Evolutionary conservation across 768 basidiomycete species (phyloP), one percentile per base, ranked within the genome.

Genomic region (Mycena vulgaris): DNA sequence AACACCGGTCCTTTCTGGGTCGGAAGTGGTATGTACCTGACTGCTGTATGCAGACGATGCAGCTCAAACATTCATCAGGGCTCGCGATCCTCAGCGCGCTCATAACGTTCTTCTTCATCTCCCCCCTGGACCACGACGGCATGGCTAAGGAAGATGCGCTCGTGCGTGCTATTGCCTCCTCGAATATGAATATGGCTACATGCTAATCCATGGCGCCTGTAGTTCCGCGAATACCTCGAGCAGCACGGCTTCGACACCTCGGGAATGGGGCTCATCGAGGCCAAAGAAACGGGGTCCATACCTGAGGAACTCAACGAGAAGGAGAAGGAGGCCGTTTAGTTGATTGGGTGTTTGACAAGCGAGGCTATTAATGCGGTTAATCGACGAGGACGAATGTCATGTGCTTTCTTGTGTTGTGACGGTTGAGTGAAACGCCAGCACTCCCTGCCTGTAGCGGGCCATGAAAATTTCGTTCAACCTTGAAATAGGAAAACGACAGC

Each of bases 211-310:
- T 31, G 49, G 5, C 25, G 2, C 73, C n/a, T n/a, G n/a, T n/a
- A 92, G 88, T 97, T 97, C 90, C 93, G 94, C 63, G 87, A 86
- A 72, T 97, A 96, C 78, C 87, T 97, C 62, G 90, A 90, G 75
- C 86, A 81, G 13, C 79, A 95, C 75, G 95, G 95, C 10, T 97
- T 90, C 76, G 95, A 97, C 78, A 92, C 90, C 37, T 84, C 87
- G 8, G 82, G 81, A 55, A 93, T 95, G 93, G 95, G 94, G 63
- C 79, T 89, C 25, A 10, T 17, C 27, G 66, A 66, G 1, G 25
- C 5, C 4, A 57, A 6, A 7, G 35, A 37, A 14, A 37, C 35
- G 8, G 8, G 35, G 35, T 37, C 35, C 35, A 37, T 37, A 6
- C 35, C 35, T 6, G 35, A 37, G 35, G 35, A 37, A 14, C 35